Conservation (phyloP, 2,329 filamentous ascomycete species). For the Neurospora sp. region DNA sequence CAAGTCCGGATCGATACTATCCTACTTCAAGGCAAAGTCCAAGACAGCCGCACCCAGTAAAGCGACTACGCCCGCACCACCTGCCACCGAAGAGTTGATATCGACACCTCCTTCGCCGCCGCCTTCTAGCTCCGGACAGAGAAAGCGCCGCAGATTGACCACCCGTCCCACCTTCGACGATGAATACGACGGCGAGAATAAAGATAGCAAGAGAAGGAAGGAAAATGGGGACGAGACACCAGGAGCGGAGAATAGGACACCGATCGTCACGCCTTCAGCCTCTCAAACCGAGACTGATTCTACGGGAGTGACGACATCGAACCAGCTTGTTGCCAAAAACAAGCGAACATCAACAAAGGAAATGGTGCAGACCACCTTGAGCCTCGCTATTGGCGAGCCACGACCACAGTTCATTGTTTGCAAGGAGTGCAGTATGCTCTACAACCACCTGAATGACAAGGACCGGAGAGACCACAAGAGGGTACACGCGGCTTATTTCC, state of each 20-base stretch:
- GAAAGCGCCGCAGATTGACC: constrained; percentile 24
- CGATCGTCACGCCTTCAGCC: neutral
- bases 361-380: constrained; percentile 32
- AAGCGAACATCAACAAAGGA: constrained; percentile 14
- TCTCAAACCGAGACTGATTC: neutral
- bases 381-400: constrained; percentile 25
- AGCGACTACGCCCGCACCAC: constrained; percentile 20
- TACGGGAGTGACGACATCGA: neutral
- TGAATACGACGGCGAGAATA: constrained; percentile 3
- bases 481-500: constrained; percentile 16
- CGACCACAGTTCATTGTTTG: constrained; percentile 29
- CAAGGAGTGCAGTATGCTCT: constrained; percentile 32
- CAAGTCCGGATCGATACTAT: constrained; percentile 17
- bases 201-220: neutral
- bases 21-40: constrained; percentile 17
- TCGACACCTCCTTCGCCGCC: constrained; percentile 19
- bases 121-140: constrained; percentile 4
- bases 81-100: constrained; percentile 5
- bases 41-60: neutral
- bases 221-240: neutral
- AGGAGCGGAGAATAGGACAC: neutral
- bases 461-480: constrained; percentile 32
- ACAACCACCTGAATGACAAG: constrained; percentile 34
- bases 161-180: constrained; percentile 18
- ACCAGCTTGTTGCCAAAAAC: neutral